Conservation (phyloP, 2,329 filamentous ascomycete genomes). For the Torrubiella hemipterigena region DNA sequence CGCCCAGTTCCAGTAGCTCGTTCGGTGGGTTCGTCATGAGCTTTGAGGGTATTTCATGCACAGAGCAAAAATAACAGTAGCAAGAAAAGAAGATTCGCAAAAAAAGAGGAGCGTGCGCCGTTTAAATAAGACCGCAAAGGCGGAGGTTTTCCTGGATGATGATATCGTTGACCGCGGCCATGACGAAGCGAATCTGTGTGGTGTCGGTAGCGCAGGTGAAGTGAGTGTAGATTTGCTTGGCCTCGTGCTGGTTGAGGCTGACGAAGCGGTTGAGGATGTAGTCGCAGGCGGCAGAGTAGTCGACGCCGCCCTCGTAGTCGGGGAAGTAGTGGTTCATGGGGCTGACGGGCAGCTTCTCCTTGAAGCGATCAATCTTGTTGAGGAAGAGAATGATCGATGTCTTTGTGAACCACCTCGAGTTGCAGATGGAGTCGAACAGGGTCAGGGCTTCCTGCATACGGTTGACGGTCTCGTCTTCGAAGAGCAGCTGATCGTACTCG, state of each 20-base stretch:
- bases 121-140: constrained; percentile 90
- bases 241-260: constrained; percentile 96
- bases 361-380: constrained; percentile 85
- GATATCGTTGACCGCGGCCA: constrained; percentile 98
- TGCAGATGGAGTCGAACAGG: constrained; percentile 78
- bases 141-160: constrained; percentile 99
- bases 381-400: constrained; percentile 82
- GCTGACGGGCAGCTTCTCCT: constrained; percentile 70
- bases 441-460: constrained; percentile 87
- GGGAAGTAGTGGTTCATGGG: constrained; percentile 86
- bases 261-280: constrained; percentile 99
- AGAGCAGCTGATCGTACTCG: constrained; percentile 90
- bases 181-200: constrained; percentile 98
- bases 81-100: constrained; percentile 15
- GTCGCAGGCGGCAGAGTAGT: constrained; percentile 92
- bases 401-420: constrained; percentile 83
- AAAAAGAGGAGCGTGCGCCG: constrained; percentile 11
- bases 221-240: constrained; percentile 99
- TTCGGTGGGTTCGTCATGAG: constrained; percentile 8
- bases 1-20: too few species aligned
- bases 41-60: constrained; percentile 11
- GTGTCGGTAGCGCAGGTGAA: constrained; percentile 99
- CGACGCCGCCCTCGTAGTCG: constrained; percentile 87
- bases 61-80: constrained; percentile 13
- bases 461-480: constrained; percentile 93